A percentile compares a stretch with the other conserved stretches of the same genome.
phyloP scores from a whole-genome alignment of 129 eudicot species.

The Kitagawia praeruptora region DNA sequence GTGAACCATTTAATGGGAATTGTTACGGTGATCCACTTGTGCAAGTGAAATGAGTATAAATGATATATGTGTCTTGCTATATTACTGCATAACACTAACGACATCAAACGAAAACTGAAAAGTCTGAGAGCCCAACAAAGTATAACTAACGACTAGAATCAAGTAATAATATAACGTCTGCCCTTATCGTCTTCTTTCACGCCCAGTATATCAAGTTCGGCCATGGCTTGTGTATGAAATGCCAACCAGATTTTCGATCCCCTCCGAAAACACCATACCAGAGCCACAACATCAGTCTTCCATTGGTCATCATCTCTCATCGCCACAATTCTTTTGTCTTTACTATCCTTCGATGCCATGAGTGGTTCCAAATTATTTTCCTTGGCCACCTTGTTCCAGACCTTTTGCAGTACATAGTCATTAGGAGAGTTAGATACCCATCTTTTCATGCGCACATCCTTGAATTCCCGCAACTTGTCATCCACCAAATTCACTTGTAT shows the following conservation, averaged over 20 bases:
- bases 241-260: neutral
- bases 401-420: neutral
- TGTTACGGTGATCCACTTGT: constrained; percentile 16
- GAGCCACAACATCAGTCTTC: neutral
- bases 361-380: neutral
- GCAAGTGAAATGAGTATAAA: too few species aligned
- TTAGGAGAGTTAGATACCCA: neutral
- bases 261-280: neutral
- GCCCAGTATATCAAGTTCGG: neutral
- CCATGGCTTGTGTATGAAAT: neutral
- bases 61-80: too few species aligned
- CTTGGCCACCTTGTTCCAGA: neutral
- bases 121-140: neutral
- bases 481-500: neutral
- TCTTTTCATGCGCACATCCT: neutral
- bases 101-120: neutral
- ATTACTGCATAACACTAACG: too few species aligned
- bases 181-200: neutral
- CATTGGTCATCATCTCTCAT: neutral
- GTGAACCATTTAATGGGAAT: neutral
- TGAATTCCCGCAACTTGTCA: neutral
- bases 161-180: neutral
- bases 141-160: too few species aligned
- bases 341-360: neutral
- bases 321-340: neutral